A percentile compares a stretch with the other conserved stretches of the same genome.
phyloP scores from a whole-genome alignment of 1,139 yeast genomes.

The Lodderomyces theae region DNA sequence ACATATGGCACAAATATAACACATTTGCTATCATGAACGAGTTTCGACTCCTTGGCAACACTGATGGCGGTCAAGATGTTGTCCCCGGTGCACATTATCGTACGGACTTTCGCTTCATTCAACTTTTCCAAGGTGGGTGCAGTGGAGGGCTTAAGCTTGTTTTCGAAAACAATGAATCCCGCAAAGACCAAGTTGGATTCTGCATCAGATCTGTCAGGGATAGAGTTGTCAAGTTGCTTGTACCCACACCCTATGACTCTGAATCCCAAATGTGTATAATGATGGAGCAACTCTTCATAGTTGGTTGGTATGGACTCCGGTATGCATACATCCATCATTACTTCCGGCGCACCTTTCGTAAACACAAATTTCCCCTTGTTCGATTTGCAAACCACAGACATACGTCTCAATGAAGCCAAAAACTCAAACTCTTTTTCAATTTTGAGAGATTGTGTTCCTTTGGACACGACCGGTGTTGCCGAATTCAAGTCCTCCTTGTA shows the following conservation, averaged over 20 bases:
- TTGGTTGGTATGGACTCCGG: conserved; percentile 69
- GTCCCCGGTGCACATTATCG: conserved; percentile 98
- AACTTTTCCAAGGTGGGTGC: conserved; percentile 58
- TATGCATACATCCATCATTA: conserved; percentile 76
- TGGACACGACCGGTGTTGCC: conserved; percentile 22
- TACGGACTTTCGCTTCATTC: conserved; percentile 65
- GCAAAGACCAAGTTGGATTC: conserved; percentile 69
- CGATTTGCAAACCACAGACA: conserved; percentile 67
- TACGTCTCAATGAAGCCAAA: conserved; percentile 77
- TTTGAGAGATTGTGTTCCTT: conserved; percentile 38
- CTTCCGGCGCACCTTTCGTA: conserved; percentile 97
- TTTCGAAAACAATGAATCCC: conserved; percentile 92
- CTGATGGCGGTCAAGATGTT: conserved; percentile 91
- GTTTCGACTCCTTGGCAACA: conserved; percentile 81
- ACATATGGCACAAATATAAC: conserved; percentile 71
- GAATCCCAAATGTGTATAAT: conserved; percentile 89
- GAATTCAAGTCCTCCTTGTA: conserved; percentile 59
- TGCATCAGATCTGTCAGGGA: conserved; percentile 48
- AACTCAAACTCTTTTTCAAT: conserved; percentile 79
- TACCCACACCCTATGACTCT: conserved; percentile 95
- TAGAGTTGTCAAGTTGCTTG: conserved; percentile 31
- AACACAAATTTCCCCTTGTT: conserved; percentile 44
- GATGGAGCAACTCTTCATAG: conserved; percentile 69
- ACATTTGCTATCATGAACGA: conserved; percentile 44
- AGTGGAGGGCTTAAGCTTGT: conserved; percentile 74